Conservation (phyloP, 2,329 filamentous ascomycete species). For the Hypoxylon sp. region DNA sequence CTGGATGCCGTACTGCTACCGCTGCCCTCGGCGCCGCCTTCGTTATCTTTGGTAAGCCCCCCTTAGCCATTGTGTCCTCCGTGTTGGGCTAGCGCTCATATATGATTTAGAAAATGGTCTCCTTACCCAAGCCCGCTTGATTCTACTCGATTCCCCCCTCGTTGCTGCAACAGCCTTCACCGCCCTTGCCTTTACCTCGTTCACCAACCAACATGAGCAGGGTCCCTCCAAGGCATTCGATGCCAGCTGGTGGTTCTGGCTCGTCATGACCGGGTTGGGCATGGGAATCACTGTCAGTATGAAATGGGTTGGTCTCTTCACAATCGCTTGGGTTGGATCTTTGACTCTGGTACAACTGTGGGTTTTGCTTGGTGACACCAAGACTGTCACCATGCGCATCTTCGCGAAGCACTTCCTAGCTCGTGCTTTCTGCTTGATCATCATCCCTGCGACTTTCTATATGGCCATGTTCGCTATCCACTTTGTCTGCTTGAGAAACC, state of each 20-base stretch:
- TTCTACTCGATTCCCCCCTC: constrained; percentile 94
- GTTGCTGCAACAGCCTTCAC: constrained; percentile 95
- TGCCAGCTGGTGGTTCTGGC: constrained; percentile 98
- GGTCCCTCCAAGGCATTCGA: constrained; percentile 89
- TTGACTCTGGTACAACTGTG: constrained; percentile 93
- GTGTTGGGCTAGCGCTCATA: constrained; percentile 20
- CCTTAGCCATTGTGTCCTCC: constrained; percentile 31
- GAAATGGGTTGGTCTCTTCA: constrained; percentile 99
- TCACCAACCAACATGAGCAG: constrained; percentile 96
- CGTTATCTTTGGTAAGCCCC: constrained; percentile 87
- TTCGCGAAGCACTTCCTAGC: constrained; percentile 97
- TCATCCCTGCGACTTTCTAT: constrained; percentile 91
- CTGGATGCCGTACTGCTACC: constrained; percentile 87
- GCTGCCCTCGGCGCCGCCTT: constrained; percentile 85
- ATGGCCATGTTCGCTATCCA: constrained; percentile 98
- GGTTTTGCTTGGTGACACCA: constrained; percentile 90
- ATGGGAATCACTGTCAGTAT: constrained; percentile 93
- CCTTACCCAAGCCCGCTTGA: constrained; percentile 92
- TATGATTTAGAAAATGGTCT: constrained; percentile 83
- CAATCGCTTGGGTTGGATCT: constrained; percentile 95
- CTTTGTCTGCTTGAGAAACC: constrained; percentile 92
- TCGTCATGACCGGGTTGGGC: constrained; percentile 84
- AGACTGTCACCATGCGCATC: constrained; percentile 83
- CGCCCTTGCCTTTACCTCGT: constrained; percentile 88
- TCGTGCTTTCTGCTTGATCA: constrained; percentile 88